Evolutionary conservation across 2,329 filamentous ascomycete species (phyloP), one percentile per base, ranked within the genome.

Genomic region (Xylariaceae sp.): DNA sequence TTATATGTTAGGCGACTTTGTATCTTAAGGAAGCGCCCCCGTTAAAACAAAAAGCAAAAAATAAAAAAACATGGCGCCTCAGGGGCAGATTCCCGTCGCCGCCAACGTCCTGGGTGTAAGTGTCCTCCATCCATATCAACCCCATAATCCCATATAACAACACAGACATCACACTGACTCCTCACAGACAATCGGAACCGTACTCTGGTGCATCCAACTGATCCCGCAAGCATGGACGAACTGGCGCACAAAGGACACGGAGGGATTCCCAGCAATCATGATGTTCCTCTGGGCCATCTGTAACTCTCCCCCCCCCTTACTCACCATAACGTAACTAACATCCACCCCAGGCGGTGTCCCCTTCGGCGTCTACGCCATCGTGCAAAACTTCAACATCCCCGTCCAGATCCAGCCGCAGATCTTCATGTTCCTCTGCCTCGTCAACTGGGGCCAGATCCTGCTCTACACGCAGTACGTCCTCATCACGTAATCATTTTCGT

Each of bases 261-360:
- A 86, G 45, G 85, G 85, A 2, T 72, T 87, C 1, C 84, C 84
- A 0, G 77, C 76, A 0, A 66, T 72, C 17, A 87, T 87, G 84
- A 80, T 87, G 75, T 81, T 87, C 62, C 70, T 87, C 1, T 88
- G 84, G 84, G 83, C 81, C n/a, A 67, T 78, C 37, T 83, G 82
- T 79, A 69, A 64, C 72, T 41, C 4, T 3, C 37, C 11, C 9
- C 17, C 59, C 18, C n/a, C n/a, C 7, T 55, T 52, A 44, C 53
- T 23, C 11, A 15, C 23, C 49, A 2, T 35, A 13, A 9, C 23
- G 3, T 30, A 30, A 30, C 11, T 30, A 4, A 11, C 9, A 45
- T 15, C 5, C 23, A 15, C 47, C 30, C 41, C 10, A 75, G 73
- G 72, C 62, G 76, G 73, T 48, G 72, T 77, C 2, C 75, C 76